phyloP scores from a whole-genome alignment of 163 green algal genomes.

The Coccomyxa subellipsoidea region DNA sequence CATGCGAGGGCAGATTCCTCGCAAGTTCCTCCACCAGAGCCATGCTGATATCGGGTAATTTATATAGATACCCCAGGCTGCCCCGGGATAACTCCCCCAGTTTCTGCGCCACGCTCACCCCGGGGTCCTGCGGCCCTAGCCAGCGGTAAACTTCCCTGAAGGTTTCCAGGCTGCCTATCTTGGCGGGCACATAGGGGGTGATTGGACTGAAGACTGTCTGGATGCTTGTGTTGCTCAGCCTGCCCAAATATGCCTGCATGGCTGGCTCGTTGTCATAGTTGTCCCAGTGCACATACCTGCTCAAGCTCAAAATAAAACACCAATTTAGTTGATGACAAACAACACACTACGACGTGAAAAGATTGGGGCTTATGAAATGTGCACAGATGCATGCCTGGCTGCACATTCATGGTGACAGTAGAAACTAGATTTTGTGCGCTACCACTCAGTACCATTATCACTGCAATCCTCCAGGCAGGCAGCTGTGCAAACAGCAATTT shows the following conservation, averaged over 20 bases:
- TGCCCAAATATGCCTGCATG: slow-evolving; percentile 8
- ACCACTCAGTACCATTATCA: no score
- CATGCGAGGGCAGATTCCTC: background rate
- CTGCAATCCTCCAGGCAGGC: no score
- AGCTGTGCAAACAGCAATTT: no score
- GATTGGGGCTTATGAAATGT: no score
- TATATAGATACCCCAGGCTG: background rate
- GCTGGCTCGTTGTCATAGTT: slow-evolving; percentile 17
- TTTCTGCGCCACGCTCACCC: background rate
- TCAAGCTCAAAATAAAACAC: background rate
- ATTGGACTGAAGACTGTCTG: slow-evolving; percentile 19
- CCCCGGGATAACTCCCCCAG: background rate
- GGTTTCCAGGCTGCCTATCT: slow-evolving; percentile 13
- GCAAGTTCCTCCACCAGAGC: background rate
- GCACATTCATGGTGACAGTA: no score
- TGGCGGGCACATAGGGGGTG: slow-evolving; percentile 7
- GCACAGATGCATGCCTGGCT: no score
- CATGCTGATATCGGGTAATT: background rate
- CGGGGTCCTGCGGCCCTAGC: background rate
- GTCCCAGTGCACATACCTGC: slow-evolving; percentile 24
- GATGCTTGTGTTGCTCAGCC: slow-evolving; percentile 7
- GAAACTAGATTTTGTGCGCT: no score
- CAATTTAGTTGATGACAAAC: no score
- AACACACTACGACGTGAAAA: no score
- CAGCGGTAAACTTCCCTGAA: slow-evolving; percentile 17